Base-by-base conservation (phyloP, 2,329 filamentous ascomycete genomes). In the Aspergillus quadricinctus region DNA sequence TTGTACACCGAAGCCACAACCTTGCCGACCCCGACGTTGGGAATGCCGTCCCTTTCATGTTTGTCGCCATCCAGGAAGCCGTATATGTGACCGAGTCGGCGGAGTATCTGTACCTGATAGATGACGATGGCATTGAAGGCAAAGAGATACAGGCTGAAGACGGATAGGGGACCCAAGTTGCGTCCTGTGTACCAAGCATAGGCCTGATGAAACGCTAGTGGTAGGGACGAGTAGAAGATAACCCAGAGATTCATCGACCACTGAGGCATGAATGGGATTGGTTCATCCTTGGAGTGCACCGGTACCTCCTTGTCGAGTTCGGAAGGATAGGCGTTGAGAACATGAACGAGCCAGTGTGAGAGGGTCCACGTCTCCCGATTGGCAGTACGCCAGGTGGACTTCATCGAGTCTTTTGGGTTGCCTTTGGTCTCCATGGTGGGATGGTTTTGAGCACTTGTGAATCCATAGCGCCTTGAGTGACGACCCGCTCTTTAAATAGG, bases 51-150 rank as follows among this genome's bases (percentile, higher is more conserved):
- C 17, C 77, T 72, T 19, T 67, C 71, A 57, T 78, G 76, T 40
- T 73, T 70, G 57, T 79, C 76, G 11, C 77, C 77, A 56, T 79
- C 77, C 1, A 79, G 67, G 54, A 75, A 78, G 4, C 77, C 77
- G 23, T 70, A 65, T 0, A 52, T 57, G 49, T 77, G 74, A 0
- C 73, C 75, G 1, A 78, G 57, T 4, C 66, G 66, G 6, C 75
- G 72, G 11, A 79, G 67, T 4, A 69, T 64, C 23, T 72, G 69
- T 4, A 77, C 58, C 52, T 78, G 68, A 48, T 72, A 73, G 37
- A 78, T 72, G n/a, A 71, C 70, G 45, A 72, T 75, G 7, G 68
- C 21, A 49, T 77, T 77, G 61, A 78, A 77, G n/a, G 68, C 64
- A 2, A 69, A 17, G 19, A 63, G 69, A 60, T 79, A 78, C 50